Conservation (phyloP, 176 grass and related monocot species). For the Avena atlantica region DNA sequence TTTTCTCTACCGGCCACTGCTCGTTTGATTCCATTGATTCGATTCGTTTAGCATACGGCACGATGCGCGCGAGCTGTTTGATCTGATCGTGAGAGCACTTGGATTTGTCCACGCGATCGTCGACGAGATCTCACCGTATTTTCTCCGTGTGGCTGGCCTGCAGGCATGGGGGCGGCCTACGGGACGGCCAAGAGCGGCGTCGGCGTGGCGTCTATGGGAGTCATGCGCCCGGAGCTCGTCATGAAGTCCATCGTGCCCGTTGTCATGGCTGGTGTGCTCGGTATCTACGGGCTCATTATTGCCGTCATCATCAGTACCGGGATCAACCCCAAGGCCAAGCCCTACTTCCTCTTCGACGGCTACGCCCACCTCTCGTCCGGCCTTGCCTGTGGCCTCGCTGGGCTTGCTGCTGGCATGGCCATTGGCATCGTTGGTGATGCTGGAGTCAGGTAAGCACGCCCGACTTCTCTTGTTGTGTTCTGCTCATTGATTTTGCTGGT, state of each 20-base stretch:
- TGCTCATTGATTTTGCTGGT: neutral
- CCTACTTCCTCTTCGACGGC: slow-evolving; percentile 72
- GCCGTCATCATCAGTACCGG: slow-evolving; percentile 79
- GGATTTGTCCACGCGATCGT: neutral
- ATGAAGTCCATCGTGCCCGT: slow-evolving; percentile 85
- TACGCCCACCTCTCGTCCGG: slow-evolving; percentile 70
- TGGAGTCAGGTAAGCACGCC: slow-evolving; percentile 56
- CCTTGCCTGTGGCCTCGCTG: slow-evolving; percentile 68
- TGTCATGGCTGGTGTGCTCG: slow-evolving; percentile 77
- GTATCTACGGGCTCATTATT: slow-evolving; percentile 76
- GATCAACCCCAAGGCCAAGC: slow-evolving; percentile 84
- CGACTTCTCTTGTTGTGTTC: neutral
- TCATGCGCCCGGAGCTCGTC: slow-evolving; percentile 75
- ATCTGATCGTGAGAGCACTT: neutral
- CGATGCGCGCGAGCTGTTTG: neutral
- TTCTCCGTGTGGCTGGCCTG: neutral
- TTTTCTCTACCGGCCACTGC: neutral
- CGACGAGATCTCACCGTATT: slow-evolving; percentile 24
- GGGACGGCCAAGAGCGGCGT: slow-evolving; percentile 76
- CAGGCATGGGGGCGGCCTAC: slow-evolving; percentile 78
- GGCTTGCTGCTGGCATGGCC: slow-evolving; percentile 70
- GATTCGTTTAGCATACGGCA: neutral
- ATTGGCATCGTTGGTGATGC: slow-evolving; percentile 75
- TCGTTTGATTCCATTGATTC: slow-evolving; percentile 23
- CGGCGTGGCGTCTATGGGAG: slow-evolving; percentile 72